Conservation (phyloP, 2,329 filamentous ascomycete genomes). For the Aplosporella prunicola region DNA sequence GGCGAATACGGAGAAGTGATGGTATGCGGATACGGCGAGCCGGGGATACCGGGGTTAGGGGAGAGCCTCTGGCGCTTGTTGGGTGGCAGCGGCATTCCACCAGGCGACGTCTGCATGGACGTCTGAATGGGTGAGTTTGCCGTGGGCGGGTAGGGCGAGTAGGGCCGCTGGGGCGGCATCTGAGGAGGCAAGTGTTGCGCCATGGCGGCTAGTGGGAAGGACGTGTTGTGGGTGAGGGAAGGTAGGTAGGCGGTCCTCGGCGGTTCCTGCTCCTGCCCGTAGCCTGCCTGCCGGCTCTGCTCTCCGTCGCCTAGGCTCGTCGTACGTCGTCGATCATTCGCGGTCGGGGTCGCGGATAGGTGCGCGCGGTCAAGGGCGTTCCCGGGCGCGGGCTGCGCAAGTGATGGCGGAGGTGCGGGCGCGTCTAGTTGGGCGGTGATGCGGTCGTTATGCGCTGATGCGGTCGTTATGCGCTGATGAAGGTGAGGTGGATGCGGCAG, state of each 20-base stretch:
- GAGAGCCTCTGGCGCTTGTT: constrained; percentile 49
- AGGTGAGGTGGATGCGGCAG: no score
- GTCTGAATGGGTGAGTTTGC: constrained; percentile 27
- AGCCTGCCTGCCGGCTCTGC: constrained; percentile 8
- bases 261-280: constrained; percentile 1
- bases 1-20: no score
- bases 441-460: no score
- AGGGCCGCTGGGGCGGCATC: constrained; percentile 42
- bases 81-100: constrained; percentile 53
- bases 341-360: neutral
- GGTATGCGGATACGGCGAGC: constrained; percentile 42
- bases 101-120: constrained; percentile 38
- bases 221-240: neutral
- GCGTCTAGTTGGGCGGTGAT: no score
- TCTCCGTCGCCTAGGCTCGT: constrained; percentile 7
- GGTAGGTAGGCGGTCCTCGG: no score
- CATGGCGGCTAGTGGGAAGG: constrained; percentile 5
- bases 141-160: constrained; percentile 43
- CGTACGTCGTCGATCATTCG: constrained; percentile 7
- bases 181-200: constrained; percentile 25
- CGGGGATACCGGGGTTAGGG: constrained; percentile 22
- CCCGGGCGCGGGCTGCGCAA: no score
- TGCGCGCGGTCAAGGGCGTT: no score
- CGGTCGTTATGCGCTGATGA: no score
- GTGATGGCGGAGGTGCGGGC: no score